Evolutionary conservation across 1,284 basidiomycete species (phyloP).

Genomic region (Melampsora allii-populina): DNA sequence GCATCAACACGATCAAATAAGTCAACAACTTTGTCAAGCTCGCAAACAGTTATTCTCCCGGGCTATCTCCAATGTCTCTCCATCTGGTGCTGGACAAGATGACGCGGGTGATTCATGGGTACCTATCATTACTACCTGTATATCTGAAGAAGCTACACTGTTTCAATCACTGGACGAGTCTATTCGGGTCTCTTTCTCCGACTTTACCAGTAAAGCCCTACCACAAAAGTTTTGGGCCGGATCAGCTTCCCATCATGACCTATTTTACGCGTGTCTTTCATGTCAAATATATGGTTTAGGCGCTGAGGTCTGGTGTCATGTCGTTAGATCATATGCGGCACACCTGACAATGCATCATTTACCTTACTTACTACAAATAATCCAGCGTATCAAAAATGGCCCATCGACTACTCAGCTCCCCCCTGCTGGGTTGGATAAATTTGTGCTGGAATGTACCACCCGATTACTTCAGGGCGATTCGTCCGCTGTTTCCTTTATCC

Average conservation of each 20-base stretch:
- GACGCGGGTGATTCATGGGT: slow-evolving; percentile 18
- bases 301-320: slow-evolving; percentile 12
- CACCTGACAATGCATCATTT: neutral
- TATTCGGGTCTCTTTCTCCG: neutral
- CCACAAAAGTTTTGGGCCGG: slow-evolving; percentile 25
- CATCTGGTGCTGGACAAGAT: neutral
- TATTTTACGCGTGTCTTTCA: slow-evolving; percentile 32
- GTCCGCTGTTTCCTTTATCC: slow-evolving; percentile 9
- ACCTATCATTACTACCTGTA: slow-evolving; percentile 11
- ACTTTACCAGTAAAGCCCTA: slow-evolving; percentile 8
- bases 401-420: slow-evolving; percentile 15
- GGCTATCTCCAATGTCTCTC: neutral
- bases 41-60: slow-evolving; percentile 10
- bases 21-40: slow-evolving; percentile 12
- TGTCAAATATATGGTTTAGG: neutral
- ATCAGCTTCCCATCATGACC: slow-evolving; percentile 23
- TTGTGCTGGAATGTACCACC: slow-evolving; percentile 6
- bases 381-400: neutral
- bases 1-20: slow-evolving; percentile 8
- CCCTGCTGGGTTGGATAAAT: slow-evolving; percentile 24
- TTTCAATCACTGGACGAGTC: slow-evolving; percentile 4
- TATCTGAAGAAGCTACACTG: slow-evolving; percentile 21
- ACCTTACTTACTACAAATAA: neutral
- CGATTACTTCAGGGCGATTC: slow-evolving; percentile 9
- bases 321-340: slow-evolving; percentile 7